These are phyloP conservation scores for Vaccinium myrtillus DNA, from an alignment of 148 eudicot genomes.

Conservation along the genomic window DNA sequence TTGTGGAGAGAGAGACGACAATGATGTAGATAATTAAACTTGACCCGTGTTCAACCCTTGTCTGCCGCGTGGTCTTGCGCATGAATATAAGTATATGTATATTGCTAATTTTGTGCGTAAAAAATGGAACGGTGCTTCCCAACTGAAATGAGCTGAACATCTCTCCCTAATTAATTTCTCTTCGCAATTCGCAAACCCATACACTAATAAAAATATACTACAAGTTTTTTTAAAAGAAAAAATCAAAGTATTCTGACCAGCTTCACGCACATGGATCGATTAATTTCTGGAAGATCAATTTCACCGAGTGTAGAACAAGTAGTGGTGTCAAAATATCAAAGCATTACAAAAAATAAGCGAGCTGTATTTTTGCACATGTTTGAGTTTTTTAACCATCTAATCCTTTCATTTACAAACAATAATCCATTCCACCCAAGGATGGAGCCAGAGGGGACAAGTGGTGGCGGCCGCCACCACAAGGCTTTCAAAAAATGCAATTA, in stretches of 20 bases:
- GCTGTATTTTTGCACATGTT: neutral
- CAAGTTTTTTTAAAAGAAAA: too few species aligned
- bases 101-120: neutral
- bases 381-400: neutral
- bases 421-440: neutral
- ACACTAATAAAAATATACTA: too few species aligned
- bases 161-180: neutral
- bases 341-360: neutral
- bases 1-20: neutral
- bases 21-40: neutral
- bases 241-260: too few species aligned
- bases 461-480: too few species aligned
- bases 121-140: neutral
- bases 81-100: neutral
- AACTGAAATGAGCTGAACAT: neutral
- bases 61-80: constrained; percentile 15
- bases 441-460: too few species aligned
- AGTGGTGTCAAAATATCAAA: too few species aligned
- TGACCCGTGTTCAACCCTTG: neutral
- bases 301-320: too few species aligned
- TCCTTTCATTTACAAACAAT: neutral
- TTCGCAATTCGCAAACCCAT: neutral
- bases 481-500: too few species aligned
- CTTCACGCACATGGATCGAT: too few species aligned
- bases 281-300: too few species aligned